These are phyloP conservation scores for Jacaranda mimosifolia DNA, from an alignment of 257 asterid genomes.

Conservation along the genomic window DNA sequence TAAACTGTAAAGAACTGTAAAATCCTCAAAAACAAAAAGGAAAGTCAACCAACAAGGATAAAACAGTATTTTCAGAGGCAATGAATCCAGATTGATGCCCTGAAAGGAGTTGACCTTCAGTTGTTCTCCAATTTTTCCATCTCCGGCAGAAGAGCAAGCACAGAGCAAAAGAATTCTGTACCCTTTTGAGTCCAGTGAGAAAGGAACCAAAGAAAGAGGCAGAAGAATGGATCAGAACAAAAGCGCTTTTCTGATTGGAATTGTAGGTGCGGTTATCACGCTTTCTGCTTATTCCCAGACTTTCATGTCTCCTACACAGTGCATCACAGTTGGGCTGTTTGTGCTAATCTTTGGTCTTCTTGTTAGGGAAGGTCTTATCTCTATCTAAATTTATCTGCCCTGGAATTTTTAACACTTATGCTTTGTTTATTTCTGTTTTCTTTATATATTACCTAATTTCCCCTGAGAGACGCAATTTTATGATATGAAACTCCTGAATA, in stretches of 20 bases:
- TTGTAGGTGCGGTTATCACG: conserved; percentile 71
- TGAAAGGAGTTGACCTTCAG: conserved; percentile 48
- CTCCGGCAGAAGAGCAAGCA: neutral
- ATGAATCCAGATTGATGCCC: conserved; percentile 5
- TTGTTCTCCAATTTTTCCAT: neutral
- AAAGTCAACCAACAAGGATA: conserved; percentile 50
- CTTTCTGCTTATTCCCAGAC: conserved; percentile 90
- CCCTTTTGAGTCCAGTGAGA: neutral
- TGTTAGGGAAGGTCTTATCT: conserved; percentile 84
- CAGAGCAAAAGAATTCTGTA: neutral
- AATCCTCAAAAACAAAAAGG: neutral
- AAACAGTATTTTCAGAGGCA: conserved; percentile 20
- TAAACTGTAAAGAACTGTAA: neutral
- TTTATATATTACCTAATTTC: neutral
- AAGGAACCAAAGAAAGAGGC: neutral
- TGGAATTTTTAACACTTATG: neutral
- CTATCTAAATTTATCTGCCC: conserved; percentile 40
- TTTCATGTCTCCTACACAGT: conserved; percentile 66
- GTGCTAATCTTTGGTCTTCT: conserved; percentile 87
- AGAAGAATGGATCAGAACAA: conserved; percentile 69
- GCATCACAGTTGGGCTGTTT: conserved; percentile 68
- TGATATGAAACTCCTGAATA: neutral
- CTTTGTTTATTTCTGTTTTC: neutral
- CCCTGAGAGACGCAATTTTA: neutral
- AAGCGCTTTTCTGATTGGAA: conserved; percentile 65